Base-by-base conservation (phyloP, 768 basidiomycete genomes). In the Hericium rajendrae region DNA sequence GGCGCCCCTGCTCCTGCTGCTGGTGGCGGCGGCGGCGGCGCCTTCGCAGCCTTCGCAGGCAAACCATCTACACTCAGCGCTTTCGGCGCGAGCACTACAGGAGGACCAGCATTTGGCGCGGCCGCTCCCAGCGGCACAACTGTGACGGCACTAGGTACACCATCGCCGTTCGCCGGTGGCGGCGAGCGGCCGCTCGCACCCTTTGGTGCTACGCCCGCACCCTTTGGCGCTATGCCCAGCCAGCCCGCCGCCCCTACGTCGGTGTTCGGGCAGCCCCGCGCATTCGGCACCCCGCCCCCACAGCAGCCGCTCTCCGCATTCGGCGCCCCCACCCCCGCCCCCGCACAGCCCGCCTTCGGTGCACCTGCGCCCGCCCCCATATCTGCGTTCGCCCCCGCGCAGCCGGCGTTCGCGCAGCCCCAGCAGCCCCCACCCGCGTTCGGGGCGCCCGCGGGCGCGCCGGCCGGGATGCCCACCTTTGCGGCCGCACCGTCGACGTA, bases 281-380 rank as follows among this genome's bases (percentile, higher is more conserved):
- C 43, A 46, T 46, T 46, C 43, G 43, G 43, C 43, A 18, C n/a
- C 15, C n/a, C 43, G n/a, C n/a, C n/a, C n/a, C n/a, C n/a, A n/a
- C n/a, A n/a, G n/a, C 72, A 24, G 20, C 49, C 43, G 20, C 49
- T 16, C 43, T 18, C 12, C 16, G n/a, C 43, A 46, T 46, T 46
- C 43, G 43, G 43, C 43, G 16, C n/a, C 15, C n/a, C 43, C 6
- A 6, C 40, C 2, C 40, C 40, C 20, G 43, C 43, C 12, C 43
- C 43, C 20, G 16, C 43, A 16, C 81, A 79, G 57, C 76, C 81
- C 4, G 71, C 79, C 3, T 84, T 84, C 53, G 67, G 73, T 51
- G 74, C 73, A 2, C 71, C 72, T 51, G 74, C 73, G 2, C 71
- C 72, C 48, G 60, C 67, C 10, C 67, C 71, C 13, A 62, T 81